These are phyloP conservation scores for Carnegiea gigantea DNA, from an alignment of 179 eudicot species.

Conservation along the genomic window DNA sequence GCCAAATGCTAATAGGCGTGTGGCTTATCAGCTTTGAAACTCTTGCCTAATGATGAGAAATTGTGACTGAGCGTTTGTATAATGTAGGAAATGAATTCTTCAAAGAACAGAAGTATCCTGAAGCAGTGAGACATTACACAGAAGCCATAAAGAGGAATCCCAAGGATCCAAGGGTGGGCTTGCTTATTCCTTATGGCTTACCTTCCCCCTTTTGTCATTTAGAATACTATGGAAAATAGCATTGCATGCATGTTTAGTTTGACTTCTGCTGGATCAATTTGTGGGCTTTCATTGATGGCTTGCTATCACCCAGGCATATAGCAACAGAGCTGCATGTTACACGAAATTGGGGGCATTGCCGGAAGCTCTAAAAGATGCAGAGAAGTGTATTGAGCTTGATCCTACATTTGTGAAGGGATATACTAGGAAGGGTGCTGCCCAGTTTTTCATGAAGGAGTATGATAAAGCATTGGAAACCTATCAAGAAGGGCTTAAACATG, in stretches of 20 bases:
- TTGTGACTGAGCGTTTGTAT: background rate
- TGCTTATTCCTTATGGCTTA: background rate
- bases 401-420: conserved; percentile 89
- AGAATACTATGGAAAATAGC: too few species aligned
- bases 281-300: background rate
- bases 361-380: conserved; percentile 91
- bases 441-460: conserved; percentile 91
- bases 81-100: conserved; percentile 67
- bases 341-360: conserved; percentile 95
- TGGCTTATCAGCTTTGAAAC: background rate
- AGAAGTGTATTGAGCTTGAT: conserved; percentile 94
- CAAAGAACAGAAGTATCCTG: conserved; percentile 84
- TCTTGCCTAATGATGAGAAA: background rate
- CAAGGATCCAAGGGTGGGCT: conserved; percentile 59
- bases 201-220: background rate
- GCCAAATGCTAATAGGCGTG: background rate
- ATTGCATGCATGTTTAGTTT: too few species aligned
- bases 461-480: conserved; percentile 94
- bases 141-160: conserved; percentile 89
- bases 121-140: conserved; percentile 78
- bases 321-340: conserved; percentile 96
- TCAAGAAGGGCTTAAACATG: conserved; percentile 83
- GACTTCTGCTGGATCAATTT: too few species aligned
- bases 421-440: conserved; percentile 87
- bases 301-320: conserved; percentile 55